Percentiles rank a stretch among this genome's conserved stretches.
Evolutionary conservation across 2,329 filamentous ascomycete genomes (phyloP).

Genomic region (Zasmidium cellare): DNA sequence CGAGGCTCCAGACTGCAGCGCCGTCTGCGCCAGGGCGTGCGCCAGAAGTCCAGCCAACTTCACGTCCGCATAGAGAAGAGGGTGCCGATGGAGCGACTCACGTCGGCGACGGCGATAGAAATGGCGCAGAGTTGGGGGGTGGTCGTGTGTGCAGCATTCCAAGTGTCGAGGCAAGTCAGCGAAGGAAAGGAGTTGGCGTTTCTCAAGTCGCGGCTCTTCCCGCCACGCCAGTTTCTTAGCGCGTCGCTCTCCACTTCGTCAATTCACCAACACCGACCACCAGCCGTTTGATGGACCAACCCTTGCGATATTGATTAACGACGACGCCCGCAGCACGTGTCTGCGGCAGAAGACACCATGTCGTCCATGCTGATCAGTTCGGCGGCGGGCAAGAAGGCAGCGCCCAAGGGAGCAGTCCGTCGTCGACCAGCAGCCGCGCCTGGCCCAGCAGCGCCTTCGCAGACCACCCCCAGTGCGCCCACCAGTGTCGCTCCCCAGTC

Average conservation of each 20-base stretch:
- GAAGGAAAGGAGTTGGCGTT: not conserved
- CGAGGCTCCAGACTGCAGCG: constrained; percentile 12
- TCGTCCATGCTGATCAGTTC: constrained; percentile 52
- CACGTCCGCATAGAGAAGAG: not conserved
- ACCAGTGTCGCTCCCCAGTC: constrained; percentile 16
- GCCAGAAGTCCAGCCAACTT: not conserved
- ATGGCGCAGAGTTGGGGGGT: not conserved
- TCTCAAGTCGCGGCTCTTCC: not conserved
- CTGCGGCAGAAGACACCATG: constrained; percentile 9
- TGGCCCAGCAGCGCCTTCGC: constrained; percentile 15
- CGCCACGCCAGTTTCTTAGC: not conserved
- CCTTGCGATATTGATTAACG: not conserved
- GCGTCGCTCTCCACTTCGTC: not conserved
- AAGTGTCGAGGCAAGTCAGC: not conserved
- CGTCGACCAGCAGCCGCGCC: constrained; percentile 38
- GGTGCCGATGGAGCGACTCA: not conserved
- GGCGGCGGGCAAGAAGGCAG: constrained; percentile 52
- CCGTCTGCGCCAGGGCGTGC: constrained; percentile 9
- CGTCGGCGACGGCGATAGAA: not conserved
- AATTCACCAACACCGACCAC: not conserved
- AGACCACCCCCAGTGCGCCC: constrained; percentile 8
- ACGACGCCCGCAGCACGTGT: constrained; percentile 10
- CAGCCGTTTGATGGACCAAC: not conserved
- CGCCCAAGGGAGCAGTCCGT: constrained; percentile 49
- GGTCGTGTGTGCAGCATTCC: constrained; percentile 5